Evolutionary conservation across 2,329 filamentous ascomycete species (phyloP).

Genomic region (Apiospora pterosperma): DNA sequence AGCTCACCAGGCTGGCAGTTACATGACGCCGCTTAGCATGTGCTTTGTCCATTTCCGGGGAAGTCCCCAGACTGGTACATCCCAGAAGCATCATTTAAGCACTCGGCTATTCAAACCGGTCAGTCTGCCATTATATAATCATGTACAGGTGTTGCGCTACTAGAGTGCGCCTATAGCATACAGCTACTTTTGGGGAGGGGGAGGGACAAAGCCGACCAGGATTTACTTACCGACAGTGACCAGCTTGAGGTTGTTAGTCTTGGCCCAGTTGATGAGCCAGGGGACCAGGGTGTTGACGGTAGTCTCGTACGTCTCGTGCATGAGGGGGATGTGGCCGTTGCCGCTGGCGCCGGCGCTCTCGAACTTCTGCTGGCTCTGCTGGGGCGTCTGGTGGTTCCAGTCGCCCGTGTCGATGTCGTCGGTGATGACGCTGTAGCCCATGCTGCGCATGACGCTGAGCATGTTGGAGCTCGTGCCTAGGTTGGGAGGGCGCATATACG

Average conservation of each 20-base stretch:
- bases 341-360: slow-evolving; percentile 36
- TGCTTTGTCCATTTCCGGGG: slow-evolving; percentile 28
- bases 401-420: slow-evolving; percentile 60
- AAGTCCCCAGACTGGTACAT: slow-evolving; percentile 39
- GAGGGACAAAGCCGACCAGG: not conserved
- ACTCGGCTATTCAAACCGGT: slow-evolving; percentile 31
- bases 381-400: slow-evolving; percentile 51
- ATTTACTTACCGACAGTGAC: slow-evolving; percentile 45
- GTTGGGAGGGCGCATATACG: slow-evolving; percentile 48
- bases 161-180: too few relatives aligned
- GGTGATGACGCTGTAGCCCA: slow-evolving; percentile 59
- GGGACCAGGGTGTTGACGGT: slow-evolving; percentile 47
- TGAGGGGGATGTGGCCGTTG: slow-evolving; percentile 53
- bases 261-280: slow-evolving; percentile 49
- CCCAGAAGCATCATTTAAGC: slow-evolving; percentile 36
- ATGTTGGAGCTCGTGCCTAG: slow-evolving; percentile 43
- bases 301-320: slow-evolving; percentile 50
- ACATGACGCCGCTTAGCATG: slow-evolving; percentile 21
- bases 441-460: slow-evolving; percentile 35
- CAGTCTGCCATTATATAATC: not conserved
- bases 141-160: slow-evolving; percentile 2
- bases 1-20: not conserved
- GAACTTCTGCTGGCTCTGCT: slow-evolving; percentile 52
- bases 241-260: slow-evolving; percentile 42
- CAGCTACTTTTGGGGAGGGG: not conserved